Conservation (phyloP, 805 yeast species). For the Phaffomyces antillensis region DNA sequence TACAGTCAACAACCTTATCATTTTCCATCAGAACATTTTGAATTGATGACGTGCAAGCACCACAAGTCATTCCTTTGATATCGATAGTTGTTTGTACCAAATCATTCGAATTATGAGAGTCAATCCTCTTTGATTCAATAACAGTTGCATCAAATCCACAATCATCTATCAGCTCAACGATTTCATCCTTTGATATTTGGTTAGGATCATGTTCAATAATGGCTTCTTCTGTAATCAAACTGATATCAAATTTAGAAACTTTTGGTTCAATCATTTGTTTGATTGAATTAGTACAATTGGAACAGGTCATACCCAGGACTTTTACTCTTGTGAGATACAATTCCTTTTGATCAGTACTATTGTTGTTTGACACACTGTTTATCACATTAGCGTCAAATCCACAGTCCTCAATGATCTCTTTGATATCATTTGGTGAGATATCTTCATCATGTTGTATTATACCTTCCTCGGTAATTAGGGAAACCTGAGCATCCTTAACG, state of each 20-base stretch:
- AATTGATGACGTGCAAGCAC: conserved; percentile 48
- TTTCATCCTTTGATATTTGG: conserved; percentile 22
- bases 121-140: conserved; percentile 7
- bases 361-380: background rate
- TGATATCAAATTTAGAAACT: conserved; percentile 50
- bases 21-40: conserved; percentile 42
- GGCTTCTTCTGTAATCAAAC: conserved; percentile 74
- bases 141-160: conserved; percentile 59
- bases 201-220: conserved; percentile 38
- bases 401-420: conserved; percentile 57
- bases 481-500: conserved; percentile 51
- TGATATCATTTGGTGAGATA: conserved; percentile 28
- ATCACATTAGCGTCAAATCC: conserved; percentile 38
- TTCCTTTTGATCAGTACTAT: background rate
- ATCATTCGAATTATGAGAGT: background rate
- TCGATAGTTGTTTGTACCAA: conserved; percentile 2
- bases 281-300: conserved; percentile 69
- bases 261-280: conserved; percentile 42
- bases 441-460: conserved; percentile 38
- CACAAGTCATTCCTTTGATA: conserved; percentile 24
- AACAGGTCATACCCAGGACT: conserved; percentile 79
- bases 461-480: conserved; percentile 74
- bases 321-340: conserved; percentile 11
- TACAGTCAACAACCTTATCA: conserved; percentile 45
- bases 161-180: conserved; percentile 57